Evolutionary conservation across 176 grass and related monocot species (phyloP), one percentile per base, ranked within the genome.

Genomic region (Poa pratensis): DNA sequence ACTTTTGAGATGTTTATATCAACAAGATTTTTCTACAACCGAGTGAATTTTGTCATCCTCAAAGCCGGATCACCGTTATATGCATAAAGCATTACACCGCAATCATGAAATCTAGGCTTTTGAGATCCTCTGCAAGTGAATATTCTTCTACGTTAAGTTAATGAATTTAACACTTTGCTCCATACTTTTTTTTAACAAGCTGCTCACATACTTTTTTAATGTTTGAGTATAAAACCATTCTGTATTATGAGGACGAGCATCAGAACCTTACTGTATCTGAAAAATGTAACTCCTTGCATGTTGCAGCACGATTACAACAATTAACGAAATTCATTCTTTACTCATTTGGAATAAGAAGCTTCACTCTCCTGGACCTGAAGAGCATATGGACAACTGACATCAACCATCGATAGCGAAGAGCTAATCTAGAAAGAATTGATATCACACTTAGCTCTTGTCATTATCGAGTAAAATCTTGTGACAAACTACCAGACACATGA

Each of bases 361-460:
- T 86, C 81, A 64, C 73, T 59, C 69, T 54, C 77, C 53, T 77
- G 13, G 43, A 77, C 17, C 78, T 82, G 52, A 69, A 86, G 17
- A 88, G 34, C 27, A 63, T n/a, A 79, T 73, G 40, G 54, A 42
- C 18, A 34, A 48, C 45, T 54, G 46, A 30, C 46, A 79, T 73
- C 26, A 78, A 65, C 22, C 45, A 73, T 30, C 45, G 11, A 73
- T 72, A 52, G 12, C 18, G 19, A 79, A 79, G 28, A 87, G 50
- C 35, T 75, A 27, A 73, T 73, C 32, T 23, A 80, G 28, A 73
- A 40, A 79, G 0, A n/a, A 61, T 34, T 70, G 20, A 43, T 9
- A 12, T 34, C 65, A 59, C 46, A 71, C 28, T 49, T 50, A 62
- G 34, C 28, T 73, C 14, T 49, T 37, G 3, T 19, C 45, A 48